Base-by-base conservation (phyloP, 1,139 yeast genomes). In the Lodderomyces elongisporus region DNA sequence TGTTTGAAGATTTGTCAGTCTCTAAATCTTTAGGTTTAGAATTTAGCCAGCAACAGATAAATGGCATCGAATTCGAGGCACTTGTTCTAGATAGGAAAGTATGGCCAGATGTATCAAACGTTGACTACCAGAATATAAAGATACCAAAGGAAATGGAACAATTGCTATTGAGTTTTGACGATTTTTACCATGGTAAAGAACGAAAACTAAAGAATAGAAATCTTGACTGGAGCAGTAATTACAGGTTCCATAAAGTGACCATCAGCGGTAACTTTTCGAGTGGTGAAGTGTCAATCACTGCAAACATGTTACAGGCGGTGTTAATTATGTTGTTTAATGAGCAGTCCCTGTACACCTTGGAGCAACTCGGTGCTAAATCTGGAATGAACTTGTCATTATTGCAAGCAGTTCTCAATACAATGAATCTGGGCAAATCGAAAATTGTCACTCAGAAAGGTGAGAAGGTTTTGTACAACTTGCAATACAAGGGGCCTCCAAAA, bases 21-120 rank as follows among this genome's bases (percentile, higher is more conserved):
- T 57, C 66, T 2, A 46, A 42, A 18, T 16, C 12, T 8, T 15
- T 14, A 5, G 8, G 21, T 5, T 12, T 18, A 9, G 27, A 18
- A 3, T 13, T 14, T 13, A n/a, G 14, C 8, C 14, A 24, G 13
- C 14, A 37, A 14, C 8, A 21, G 33, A n/a, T 5, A 7, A n/a
- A 14, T n/a, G 28, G 31, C 1, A 34, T 54, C n/a, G 60, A 55
- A 6, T 66, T 67, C 40, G 47, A 40, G 24, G 65, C 66, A 0
- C 41, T 64, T 30, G 48, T 67, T 2, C 51, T 68, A 28, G 63
- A 60, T 33, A 56, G 56, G 41, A 51, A 54, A 24, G 45, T 52
- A 31, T 68, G 74, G 74, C 71, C 73, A 0, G 70, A 61, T 24
- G 53, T 66, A 8, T 71, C 73, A 2, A 34, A 38, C 17, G 56